Evolutionary conservation across 225 moss, liverwort and hornwort genomes (phyloP).

Genomic region (Rhytidiadelphus loreus): DNA sequence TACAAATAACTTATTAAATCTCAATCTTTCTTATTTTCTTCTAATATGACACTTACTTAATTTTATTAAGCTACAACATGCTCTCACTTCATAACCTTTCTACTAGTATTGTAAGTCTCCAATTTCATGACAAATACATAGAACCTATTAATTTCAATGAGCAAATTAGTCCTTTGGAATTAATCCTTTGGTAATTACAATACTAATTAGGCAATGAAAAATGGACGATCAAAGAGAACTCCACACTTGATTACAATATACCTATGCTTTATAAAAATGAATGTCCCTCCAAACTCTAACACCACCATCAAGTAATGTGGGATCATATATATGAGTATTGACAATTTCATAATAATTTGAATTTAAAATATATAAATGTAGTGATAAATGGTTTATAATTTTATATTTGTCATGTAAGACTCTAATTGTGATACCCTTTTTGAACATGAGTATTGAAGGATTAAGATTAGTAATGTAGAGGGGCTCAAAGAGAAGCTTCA

Average conservation of each 20-base stretch:
- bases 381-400: background rate
- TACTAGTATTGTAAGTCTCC: background rate
- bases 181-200: accelerated
- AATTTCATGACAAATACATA: background rate
- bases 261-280: background rate
- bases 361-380: background rate
- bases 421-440: background rate
- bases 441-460: background rate
- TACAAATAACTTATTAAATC: background rate
- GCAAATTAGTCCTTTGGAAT: background rate
- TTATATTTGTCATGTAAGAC: background rate
- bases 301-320: accelerated
- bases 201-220: background rate
- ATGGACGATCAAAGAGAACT: background rate
- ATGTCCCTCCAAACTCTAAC: background rate
- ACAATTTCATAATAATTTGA: background rate
- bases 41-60: background rate
- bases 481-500: background rate
- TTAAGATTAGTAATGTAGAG: no score
- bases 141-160: background rate
- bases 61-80: background rate
- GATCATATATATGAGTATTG: background rate
- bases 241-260: background rate
- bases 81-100: background rate
- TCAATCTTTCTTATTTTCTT: background rate